These are phyloP conservation scores for Sclerotinia subarctica DNA, from an alignment of 2,329 filamentous ascomycete species.

Conservation along the genomic window DNA sequence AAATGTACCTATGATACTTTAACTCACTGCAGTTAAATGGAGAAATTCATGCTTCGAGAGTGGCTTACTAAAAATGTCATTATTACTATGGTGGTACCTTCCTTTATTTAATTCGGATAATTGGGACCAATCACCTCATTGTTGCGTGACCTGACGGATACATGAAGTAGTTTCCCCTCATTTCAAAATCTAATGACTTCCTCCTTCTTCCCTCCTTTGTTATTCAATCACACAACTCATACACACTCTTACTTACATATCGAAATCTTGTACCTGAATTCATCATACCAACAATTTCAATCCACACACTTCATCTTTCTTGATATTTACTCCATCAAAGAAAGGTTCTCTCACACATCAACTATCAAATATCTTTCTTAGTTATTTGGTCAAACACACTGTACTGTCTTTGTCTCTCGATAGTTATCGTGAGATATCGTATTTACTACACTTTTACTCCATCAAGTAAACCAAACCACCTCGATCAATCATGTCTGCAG, in stretches of 20 bases:
- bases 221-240: not conserved
- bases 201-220: constrained; percentile 13
- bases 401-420: constrained; percentile 5
- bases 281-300: not conserved
- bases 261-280: not conserved
- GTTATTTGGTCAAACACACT: not conserved
- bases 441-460: not conserved
- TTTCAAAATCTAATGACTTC: constrained; percentile 6
- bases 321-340: constrained; percentile 2
- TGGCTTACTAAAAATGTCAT: not conserved
- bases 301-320: not conserved
- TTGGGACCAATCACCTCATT: not conserved
- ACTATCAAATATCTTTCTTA: not conserved
- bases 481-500: constrained; percentile 48
- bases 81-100: not conserved
- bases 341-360: not conserved
- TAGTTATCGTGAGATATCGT: constrained; percentile 5
- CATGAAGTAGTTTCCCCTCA: not conserved
- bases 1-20: no score
- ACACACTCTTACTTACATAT: not conserved
- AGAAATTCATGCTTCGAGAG: not conserved
- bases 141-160: not conserved
- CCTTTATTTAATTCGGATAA: constrained; percentile 1
- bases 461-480: not conserved
- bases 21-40: no score